phyloP scores from a whole-genome alignment of 768 basidiomycete species.

The Suillus occidentalis region DNA sequence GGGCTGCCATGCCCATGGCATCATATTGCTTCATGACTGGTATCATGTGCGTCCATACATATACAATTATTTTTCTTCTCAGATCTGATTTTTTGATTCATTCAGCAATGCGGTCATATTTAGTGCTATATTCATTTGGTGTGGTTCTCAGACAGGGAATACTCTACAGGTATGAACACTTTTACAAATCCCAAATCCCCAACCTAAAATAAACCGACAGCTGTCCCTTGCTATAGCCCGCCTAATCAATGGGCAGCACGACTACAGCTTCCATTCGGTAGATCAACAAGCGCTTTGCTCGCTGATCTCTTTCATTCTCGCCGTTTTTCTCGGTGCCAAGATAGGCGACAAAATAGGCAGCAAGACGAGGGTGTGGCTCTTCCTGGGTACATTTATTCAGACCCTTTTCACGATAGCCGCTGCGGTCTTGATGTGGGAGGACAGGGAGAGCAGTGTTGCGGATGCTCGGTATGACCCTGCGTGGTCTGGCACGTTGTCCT shows the following conservation, averaged over 20 bases:
- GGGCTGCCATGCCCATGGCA: constrained; percentile 49
- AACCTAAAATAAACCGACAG: constrained; percentile 30
- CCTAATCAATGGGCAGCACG: constrained; percentile 55
- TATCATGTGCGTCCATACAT: constrained; percentile 49
- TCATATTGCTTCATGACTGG: constrained; percentile 75
- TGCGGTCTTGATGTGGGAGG: constrained; percentile 67
- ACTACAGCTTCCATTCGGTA: constrained; percentile 62
- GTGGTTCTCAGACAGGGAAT: constrained; percentile 78
- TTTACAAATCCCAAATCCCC: not conserved
- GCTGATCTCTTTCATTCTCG: constrained; percentile 65
- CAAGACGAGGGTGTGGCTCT: constrained; percentile 69
- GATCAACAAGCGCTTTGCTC: constrained; percentile 80
- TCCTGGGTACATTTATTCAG: constrained; percentile 65
- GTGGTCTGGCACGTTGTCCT: constrained; percentile 66
- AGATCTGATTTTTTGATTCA: not conserved
- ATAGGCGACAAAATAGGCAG: constrained; percentile 71
- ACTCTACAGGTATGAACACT: constrained; percentile 51
- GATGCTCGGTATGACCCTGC: constrained; percentile 54
- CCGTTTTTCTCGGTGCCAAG: constrained; percentile 66
- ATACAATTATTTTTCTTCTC: not conserved
- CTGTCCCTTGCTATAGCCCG: constrained; percentile 77
- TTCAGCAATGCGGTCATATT: constrained; percentile 65
- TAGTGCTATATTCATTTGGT: constrained; percentile 77
- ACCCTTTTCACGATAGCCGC: constrained; percentile 71
- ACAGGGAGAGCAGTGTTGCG: constrained; percentile 53